Percentiles rank a stretch among this genome's conserved stretches.
Evolutionary conservation across 371 early-diverging fungal species (phyloP).

Genomic region (Apophysomyces trapeziformis): DNA sequence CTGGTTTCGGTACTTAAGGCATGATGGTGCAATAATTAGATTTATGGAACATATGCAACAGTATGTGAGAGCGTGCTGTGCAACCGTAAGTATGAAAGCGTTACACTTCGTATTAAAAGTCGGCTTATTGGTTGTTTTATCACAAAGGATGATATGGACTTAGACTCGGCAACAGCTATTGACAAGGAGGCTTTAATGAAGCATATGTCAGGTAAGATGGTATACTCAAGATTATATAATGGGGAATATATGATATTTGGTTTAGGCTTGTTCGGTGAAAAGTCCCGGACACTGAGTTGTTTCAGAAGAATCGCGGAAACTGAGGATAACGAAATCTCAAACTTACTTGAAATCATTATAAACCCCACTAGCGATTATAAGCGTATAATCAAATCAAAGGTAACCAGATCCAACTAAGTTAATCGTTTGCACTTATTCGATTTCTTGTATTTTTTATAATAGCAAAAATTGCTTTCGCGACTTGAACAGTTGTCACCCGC

Average conservation of each 20-base stretch:
- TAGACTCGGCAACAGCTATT: constrained; percentile 19
- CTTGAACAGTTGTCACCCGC: constrained; percentile 65
- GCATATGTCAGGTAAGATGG: constrained; percentile 44
- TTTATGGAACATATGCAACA: constrained; percentile 46
- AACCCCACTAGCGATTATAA: constrained; percentile 32
- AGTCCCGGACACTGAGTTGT: constrained; percentile 33
- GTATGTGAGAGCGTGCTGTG: constrained; percentile 56
- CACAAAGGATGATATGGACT: constrained; percentile 18
- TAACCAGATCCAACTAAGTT: constrained; percentile 6
- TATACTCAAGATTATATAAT: neutral
- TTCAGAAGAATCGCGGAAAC: constrained; percentile 29
- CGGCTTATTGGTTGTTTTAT: neutral
- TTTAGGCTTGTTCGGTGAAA: constrained; percentile 64
- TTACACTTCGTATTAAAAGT: constrained; percentile 37
- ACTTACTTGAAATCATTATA: constrained; percentile 25
- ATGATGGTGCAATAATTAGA: constrained; percentile 13
- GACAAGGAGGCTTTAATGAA: constrained; percentile 38
- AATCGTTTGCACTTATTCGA: neutral
- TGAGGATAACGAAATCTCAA: constrained; percentile 26
- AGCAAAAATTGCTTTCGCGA: constrained; percentile 69
- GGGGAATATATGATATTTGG: neutral
- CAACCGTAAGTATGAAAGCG: constrained; percentile 19
- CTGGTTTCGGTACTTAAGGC: too few species aligned
- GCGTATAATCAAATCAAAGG: constrained; percentile 31
- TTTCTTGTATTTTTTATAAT: neutral